Evolutionary conservation across 352 stramenopile genomes (phyloP), one percentile per base, ranked within the genome.

Genomic region (Phytophthora ohioensis): DNA sequence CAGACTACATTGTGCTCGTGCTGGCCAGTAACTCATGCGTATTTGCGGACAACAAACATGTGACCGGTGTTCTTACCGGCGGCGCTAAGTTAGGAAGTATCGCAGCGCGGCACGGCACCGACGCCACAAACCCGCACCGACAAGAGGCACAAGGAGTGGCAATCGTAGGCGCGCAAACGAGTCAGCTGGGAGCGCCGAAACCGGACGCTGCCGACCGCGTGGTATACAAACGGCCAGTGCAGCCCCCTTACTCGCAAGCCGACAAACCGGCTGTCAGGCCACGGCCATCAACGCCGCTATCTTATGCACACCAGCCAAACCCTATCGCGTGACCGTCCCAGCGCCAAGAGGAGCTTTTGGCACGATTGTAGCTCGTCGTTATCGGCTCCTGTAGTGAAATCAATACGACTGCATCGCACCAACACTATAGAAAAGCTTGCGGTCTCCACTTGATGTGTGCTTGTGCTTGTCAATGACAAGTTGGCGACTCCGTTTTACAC

Each of bases 151-250:
- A 35, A 39, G 45, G 43, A 46, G 62, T 46, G 52, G 61, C 47
- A 58, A 64, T 47, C 34, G 65, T 39, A 62, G 42, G 49, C 38
- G 58, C 60, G 51, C 55, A 62, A 58, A 56, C 36, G 53, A 67
- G 63, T 72, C 69, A 65, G 63, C 52, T 72, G 69, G 69, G 36
- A 64, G 45, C 57, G 36, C 51, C 36, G 55, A 71, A 71, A 75
- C 61, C 62, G 36, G 55, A 69, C 45, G 53, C 45, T 62, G 42
- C 30, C 7, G 38, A 4, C 7, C 41, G 10, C n/a, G n/a, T 15
- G 12, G 38, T 21, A 59, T 75, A 75, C 46, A 58, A 57, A 47
- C 17, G 32, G 3, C 17, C 27, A 64, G 55, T 68, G 45, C 43
- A 21, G 31, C 27, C 64, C 31, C 8, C 34, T 58, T 63, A 45